phyloP scores from a whole-genome alignment of 192 early-diverging fungal genomes.

The Coemansia sp. region DNA sequence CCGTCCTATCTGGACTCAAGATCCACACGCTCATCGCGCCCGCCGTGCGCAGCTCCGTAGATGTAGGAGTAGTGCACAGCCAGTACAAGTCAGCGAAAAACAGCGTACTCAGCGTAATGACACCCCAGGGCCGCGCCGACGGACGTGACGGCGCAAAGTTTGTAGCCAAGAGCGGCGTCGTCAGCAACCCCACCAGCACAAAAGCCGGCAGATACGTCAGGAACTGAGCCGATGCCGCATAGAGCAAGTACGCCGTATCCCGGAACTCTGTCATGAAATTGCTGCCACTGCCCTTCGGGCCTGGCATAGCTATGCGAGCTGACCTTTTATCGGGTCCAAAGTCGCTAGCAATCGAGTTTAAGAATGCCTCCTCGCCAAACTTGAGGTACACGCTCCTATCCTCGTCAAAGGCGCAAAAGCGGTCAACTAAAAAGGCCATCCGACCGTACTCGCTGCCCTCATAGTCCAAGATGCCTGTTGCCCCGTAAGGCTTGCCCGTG shows the following conservation, averaged over 20 bases:
- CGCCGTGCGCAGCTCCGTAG: constrained; percentile 5
- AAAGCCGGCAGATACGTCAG: constrained; percentile 45
- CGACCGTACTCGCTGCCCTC: constrained; percentile 35
- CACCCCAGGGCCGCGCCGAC: constrained; percentile 35
- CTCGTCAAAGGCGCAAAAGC: constrained; percentile 38
- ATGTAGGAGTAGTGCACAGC: constrained; percentile 31
- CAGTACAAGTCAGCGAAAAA: constrained; percentile 39
- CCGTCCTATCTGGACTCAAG: constrained; percentile 30
- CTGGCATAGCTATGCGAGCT: constrained; percentile 13
- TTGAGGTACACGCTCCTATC: constrained; percentile 40
- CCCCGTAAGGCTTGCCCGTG: constrained; percentile 6
- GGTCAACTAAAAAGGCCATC: constrained; percentile 44
- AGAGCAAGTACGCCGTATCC: constrained; percentile 30
- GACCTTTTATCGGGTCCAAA: constrained; percentile 34
- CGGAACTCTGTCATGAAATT: constrained; percentile 15
- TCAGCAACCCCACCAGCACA: constrained; percentile 23
- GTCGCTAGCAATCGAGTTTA: constrained; percentile 42
- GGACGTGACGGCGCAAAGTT: constrained; percentile 41
- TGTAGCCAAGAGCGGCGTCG: constrained; percentile 31
- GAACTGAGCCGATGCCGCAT: constrained; percentile 12
- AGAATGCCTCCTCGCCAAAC: constrained; percentile 43
- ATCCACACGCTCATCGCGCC: constrained; percentile 25
- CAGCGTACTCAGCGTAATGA: constrained; percentile 24
- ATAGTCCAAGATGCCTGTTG: constrained; percentile 23
- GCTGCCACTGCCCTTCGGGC: not conserved